Base-by-base conservation (phyloP, 2,329 filamentous ascomycete genomes). In the Geosmithia flava region DNA sequence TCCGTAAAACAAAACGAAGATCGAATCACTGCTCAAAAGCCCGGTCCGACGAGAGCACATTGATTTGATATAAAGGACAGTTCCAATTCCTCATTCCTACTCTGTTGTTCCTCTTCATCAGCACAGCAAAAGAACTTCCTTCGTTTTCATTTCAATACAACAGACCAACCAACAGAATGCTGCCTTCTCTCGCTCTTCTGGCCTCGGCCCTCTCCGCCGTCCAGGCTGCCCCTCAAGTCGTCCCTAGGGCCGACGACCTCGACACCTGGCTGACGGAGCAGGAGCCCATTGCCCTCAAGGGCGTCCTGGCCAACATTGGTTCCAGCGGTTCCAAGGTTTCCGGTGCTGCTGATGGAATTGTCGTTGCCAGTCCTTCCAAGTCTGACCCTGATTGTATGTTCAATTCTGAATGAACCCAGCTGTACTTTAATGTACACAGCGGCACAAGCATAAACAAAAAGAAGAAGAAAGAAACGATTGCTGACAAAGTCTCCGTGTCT, bases 331-430 rank as follows among this genome's bases (percentile, higher is more conserved):
- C 72, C 53, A 62, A 73, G 52, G 68, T 69, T 16, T 50, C 59
- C 10, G 73, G 71, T 2, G 75, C 70, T 4, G 61, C 57, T 33
- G 58, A 70, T 1, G 78, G 78, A 3, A 58, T 74, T 33, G 74
- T 81, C 16, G 64, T 82, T 56, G 79, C 79, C 16, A 74, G 71
- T 42, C 79, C 79, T 3, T 75, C 71, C 52, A 74, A 64, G 37
- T 53, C 54, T 16, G 64, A 74, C 46, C 79, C 78, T 5, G 67
- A 79, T 55, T 82, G 77, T 80, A 62, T 65, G 72, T 60, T 41
- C 29, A 6, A 6, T 11, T 6, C 29, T 11, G 7, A 30, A 7
- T 30, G 29, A 30, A 30, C 11, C 29, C 29, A 30, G 11, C 11
- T 11, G 29, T 30, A 11, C 29, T 30, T 30, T 11, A 6, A 30